A percentile compares a stretch with the other conserved stretches of the same genome.
These are phyloP conservation scores for Cryptosporidium andersoni DNA, from an alignment of 169 alveolate species.

Conservation along the genomic window DNA sequence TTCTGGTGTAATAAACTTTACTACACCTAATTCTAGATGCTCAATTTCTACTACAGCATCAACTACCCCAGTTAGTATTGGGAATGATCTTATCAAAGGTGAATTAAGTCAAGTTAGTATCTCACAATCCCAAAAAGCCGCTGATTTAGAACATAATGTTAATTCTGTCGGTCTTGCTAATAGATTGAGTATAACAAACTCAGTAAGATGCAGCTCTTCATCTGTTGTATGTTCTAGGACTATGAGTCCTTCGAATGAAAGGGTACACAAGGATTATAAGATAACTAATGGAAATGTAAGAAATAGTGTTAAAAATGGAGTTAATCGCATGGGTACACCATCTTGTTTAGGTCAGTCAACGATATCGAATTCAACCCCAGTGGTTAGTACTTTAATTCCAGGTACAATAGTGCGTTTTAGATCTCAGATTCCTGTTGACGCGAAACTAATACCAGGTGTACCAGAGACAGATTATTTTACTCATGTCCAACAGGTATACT, in stretches of 20 bases:
- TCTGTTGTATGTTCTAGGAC: neutral
- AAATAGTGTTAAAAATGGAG: neutral
- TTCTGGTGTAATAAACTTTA: slow-evolving; percentile 21
- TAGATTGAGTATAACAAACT: too few species aligned
- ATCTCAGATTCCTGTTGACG: slow-evolving; percentile 68
- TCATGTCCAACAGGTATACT: slow-evolving; percentile 64
- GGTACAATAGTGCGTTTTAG: slow-evolving; percentile 69
- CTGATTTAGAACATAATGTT: too few species aligned
- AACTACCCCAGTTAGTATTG: slow-evolving; percentile 28
- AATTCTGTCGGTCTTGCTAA: too few species aligned
- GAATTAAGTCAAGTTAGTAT: too few species aligned
- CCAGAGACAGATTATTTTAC: slow-evolving; percentile 69
- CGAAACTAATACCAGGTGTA: slow-evolving; percentile 57
- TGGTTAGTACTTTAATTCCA: slow-evolving; percentile 50
- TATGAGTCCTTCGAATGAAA: neutral
- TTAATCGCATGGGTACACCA: neutral
- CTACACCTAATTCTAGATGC: slow-evolving; percentile 64
- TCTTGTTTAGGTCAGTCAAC: neutral
- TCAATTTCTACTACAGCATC: slow-evolving; percentile 63
- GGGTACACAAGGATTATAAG: neutral
- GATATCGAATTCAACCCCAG: neutral
- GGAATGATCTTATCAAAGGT: neutral
- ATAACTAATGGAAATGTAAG: slow-evolving; percentile 15
- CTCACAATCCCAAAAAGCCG: too few species aligned
- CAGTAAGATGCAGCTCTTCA: neutral